These are phyloP conservation scores for Boletellus ananas DNA, from an alignment of 768 basidiomycete genomes.

Conservation along the genomic window DNA sequence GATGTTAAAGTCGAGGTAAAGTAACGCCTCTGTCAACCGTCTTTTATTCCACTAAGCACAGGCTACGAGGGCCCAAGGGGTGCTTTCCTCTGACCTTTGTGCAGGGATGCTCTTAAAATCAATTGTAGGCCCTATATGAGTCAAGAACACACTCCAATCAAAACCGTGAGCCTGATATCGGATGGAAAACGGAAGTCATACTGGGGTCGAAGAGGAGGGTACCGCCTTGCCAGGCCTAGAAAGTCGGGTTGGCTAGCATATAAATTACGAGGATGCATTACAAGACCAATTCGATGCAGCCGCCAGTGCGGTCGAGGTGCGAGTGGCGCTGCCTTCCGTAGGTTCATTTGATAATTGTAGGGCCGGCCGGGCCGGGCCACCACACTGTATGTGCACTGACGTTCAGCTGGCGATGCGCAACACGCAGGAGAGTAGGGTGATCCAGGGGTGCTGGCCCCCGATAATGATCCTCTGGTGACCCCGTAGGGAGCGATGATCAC, in stretches of 20 bases:
- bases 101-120: conserved; percentile 73
- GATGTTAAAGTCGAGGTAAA: conserved; percentile 70
- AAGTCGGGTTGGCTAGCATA: conserved; percentile 58
- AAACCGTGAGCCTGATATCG: not conserved
- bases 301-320: not conserved
- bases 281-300: not conserved
- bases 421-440: too few relatives aligned
- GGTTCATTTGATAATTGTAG: too few relatives aligned
- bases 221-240: conserved; percentile 46
- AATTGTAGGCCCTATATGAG: conserved; percentile 42
- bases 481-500: too few relatives aligned
- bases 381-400: too few relatives aligned
- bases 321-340: not conserved
- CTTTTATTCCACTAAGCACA: conserved; percentile 37
- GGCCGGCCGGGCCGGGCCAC: too few relatives aligned
- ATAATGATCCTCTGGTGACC: too few relatives aligned
- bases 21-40: conserved; percentile 72
- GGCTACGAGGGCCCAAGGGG: not conserved
- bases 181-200: conserved; percentile 29
- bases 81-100: conserved; percentile 49
- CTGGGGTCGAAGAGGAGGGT: conserved; percentile 55
- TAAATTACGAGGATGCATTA: conserved; percentile 48
- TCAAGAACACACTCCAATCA: conserved; percentile 24
- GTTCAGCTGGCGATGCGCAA: too few relatives aligned
- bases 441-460: too few relatives aligned